Percentiles rank a stretch among this genome's conserved stretches.
phyloP scores from a whole-genome alignment of 495 filamentous ascomycete species.

The Aspergillus biplanus region DNA sequence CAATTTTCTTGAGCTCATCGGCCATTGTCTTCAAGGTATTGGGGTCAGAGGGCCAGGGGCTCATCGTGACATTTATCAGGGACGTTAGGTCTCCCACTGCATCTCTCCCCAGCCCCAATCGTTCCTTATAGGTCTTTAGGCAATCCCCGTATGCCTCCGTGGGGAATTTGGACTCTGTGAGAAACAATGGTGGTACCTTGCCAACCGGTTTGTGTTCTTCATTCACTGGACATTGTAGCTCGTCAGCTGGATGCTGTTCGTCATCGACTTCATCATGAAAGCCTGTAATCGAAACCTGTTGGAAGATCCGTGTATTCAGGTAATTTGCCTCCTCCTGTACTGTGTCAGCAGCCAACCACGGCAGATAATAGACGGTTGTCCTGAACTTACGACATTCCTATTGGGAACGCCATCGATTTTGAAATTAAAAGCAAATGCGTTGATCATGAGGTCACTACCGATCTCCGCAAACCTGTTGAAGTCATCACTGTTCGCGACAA shows the following conservation, averaged over 20 bases:
- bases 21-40: neutral
- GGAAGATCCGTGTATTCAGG: conserved; percentile 44
- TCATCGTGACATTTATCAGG: conserved; percentile 5
- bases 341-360: neutral
- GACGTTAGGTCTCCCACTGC: neutral
- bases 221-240: neutral
- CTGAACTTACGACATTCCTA: conserved; percentile 31
- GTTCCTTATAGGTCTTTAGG: neutral
- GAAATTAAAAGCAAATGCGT: conserved; percentile 46
- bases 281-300: conserved; percentile 35
- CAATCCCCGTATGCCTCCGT: neutral
- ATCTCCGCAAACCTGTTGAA: conserved; percentile 32
- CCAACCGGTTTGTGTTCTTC: neutral
- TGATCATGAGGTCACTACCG: conserved; percentile 52
- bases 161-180: neutral
- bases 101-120: neutral
- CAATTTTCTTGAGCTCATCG: neutral
- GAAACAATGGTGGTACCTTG: conserved; percentile 1
- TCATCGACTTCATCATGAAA: no score
- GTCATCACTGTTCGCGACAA: conserved; percentile 24
- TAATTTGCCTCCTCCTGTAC: conserved; percentile 48
- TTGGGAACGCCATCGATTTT: conserved; percentile 40
- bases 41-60: conserved; percentile 2
- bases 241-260: neutral
- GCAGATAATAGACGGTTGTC: neutral